Evolutionary conservation across 2,329 filamentous ascomycete species (phyloP), one percentile per base, ranked within the genome.

Genomic region (Coniosporium uncinatum): DNA sequence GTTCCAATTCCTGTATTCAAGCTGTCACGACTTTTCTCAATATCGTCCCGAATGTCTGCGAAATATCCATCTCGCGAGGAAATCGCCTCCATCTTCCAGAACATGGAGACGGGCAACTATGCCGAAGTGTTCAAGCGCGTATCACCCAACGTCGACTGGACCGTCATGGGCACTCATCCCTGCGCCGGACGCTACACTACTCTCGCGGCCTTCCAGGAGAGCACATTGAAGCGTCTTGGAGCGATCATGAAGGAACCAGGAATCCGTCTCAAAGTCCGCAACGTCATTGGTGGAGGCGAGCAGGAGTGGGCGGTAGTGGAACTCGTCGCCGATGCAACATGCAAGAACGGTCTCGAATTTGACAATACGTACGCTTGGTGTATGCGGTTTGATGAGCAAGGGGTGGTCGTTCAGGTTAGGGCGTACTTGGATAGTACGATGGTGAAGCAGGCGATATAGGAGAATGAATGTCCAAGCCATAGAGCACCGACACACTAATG

Each of bases 151-250:
- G 41, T 46, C 14, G 5, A 32, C 32, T 46, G 43, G 41, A 46
- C 43, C 11, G n/a, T 46, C 22, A 40, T 36, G 29, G 43, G 43
- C 29, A 43, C 41, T 21, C 43, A 46, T 31, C 36, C 43, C 21
- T 41, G 43, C 29, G 43, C 43, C 32, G 43, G 43, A 27, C n/a
- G 27, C 22, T 46, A 40, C 29, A 18, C 32, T 20, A 40, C 29
- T 36, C 35, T 17, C 18, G 36, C 20, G 13, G 17, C 31, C 24
- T 44, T 46, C 29, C 19, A 22, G 16, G 20, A 16, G 24, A 17
- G 31, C 32, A 22, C 43, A 8, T 16, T 43, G 13, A 27, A 16
- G 19, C 43, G 41, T 22, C 22, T 45, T 14, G 36, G 35, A 16
- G 31, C 22, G 11, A 40, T 36, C 34, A 36, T 45, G 42, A 36